phyloP scores from a whole-genome alignment of 2,329 filamentous ascomycete species.

The Lasiodiplodia hormozganensis region DNA sequence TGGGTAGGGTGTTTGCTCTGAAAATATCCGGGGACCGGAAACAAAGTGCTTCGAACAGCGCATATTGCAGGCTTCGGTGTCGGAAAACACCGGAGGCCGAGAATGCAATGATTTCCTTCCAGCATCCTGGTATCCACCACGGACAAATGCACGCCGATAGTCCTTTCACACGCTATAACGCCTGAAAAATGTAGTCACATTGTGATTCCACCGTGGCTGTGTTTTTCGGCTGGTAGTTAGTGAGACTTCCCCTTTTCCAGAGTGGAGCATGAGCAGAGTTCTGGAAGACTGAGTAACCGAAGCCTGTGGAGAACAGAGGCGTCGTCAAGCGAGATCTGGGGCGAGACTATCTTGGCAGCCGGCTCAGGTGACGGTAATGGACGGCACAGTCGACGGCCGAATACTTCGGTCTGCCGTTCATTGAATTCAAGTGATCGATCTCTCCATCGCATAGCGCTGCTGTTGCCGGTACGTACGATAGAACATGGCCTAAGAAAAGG shows the following conservation, averaged over 20 bases:
- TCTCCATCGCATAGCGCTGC: background rate
- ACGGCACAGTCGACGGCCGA: background rate
- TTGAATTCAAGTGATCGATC: too few species aligned
- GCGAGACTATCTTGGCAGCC: background rate
- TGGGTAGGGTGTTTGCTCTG: background rate
- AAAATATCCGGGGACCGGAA: background rate
- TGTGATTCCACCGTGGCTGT: background rate
- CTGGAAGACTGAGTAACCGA: background rate
- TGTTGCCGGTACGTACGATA: background rate
- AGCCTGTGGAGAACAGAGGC: background rate
- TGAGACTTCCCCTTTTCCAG: background rate
- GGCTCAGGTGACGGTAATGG: background rate
- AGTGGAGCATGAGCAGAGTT: background rate
- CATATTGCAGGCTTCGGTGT: background rate
- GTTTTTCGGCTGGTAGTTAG: background rate
- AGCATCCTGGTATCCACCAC: background rate
- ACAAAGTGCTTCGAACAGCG: background rate
- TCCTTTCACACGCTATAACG: background rate
- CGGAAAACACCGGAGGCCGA: background rate
- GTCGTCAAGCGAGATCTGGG: conserved; percentile 3
- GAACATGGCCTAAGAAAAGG: background rate
- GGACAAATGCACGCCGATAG: background rate
- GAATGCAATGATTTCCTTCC: background rate
- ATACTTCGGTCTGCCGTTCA: background rate
- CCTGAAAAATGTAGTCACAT: background rate